A percentile compares a stretch with the other conserved stretches of the same genome.
Evolutionary conservation across 2,329 filamentous ascomycete species (phyloP).

Genomic region (Drechslera avenae): DNA sequence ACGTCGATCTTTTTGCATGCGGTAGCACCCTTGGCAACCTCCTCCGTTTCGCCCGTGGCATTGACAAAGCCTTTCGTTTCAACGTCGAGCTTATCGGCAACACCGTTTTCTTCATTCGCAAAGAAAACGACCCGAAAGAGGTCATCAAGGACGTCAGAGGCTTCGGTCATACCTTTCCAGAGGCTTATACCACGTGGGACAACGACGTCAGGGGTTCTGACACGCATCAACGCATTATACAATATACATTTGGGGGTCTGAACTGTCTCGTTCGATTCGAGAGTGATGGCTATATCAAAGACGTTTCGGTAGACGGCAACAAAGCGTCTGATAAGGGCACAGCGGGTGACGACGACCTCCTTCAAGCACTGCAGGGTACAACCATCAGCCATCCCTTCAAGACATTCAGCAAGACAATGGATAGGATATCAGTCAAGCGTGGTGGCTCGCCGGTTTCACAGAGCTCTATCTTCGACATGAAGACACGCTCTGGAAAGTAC

Average conservation of each 20-base stretch:
- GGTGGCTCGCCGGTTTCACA: constrained; percentile 47
- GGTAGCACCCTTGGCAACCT: constrained; percentile 66
- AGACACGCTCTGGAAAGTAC: constrained; percentile 53
- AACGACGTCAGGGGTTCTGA: constrained; percentile 58
- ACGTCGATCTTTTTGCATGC: constrained; percentile 64
- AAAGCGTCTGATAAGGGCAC: not conserved
- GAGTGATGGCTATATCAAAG: constrained; percentile 60
- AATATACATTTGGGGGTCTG: constrained; percentile 62
- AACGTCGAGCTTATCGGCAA: constrained; percentile 61
- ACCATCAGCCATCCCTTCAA: constrained; percentile 6
- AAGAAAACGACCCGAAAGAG: constrained; percentile 65
- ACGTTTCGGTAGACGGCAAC: not conserved
- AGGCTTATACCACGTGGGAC: constrained; percentile 69
- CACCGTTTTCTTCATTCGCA: constrained; percentile 67
- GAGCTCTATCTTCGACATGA: constrained; percentile 57
- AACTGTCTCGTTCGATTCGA: constrained; percentile 62
- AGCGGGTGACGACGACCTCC: constrained; percentile 13
- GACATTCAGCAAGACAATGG: not conserved
- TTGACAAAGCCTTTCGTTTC: constrained; percentile 61
- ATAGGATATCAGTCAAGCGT: constrained; percentile 22
- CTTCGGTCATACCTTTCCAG: constrained; percentile 70
- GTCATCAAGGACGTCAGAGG: constrained; percentile 61
- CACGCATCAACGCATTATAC: constrained; percentile 67
- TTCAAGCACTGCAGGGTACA: constrained; percentile 15
- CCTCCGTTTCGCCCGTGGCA: constrained; percentile 58